Conservation (phyloP, 2,329 filamentous ascomycete species). For the Periconia sp. region DNA sequence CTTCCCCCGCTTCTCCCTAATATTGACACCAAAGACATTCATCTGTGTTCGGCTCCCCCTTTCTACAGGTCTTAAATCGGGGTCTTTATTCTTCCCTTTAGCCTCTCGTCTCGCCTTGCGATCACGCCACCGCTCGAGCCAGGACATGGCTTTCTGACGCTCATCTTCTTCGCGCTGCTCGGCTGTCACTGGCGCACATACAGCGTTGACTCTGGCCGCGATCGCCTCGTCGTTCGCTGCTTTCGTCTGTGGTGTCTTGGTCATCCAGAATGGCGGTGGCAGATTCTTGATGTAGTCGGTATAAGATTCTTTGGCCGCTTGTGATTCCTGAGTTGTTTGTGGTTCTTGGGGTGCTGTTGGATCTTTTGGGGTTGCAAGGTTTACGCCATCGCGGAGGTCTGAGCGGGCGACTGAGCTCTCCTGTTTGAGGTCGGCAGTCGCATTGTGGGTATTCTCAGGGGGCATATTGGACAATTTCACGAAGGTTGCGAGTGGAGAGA, state of each 20-base stretch:
- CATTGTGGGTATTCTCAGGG: constrained; percentile 17
- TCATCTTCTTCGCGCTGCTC: constrained; percentile 22
- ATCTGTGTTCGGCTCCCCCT: constrained; percentile 19
- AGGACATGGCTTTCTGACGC: constrained; percentile 18
- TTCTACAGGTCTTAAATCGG: constrained; percentile 21
- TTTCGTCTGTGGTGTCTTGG: constrained; percentile 14
- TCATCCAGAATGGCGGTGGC: constrained; percentile 23
- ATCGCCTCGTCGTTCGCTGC: constrained; percentile 16
- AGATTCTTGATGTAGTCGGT: constrained; percentile 22
- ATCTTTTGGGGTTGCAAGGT: constrained; percentile 18
- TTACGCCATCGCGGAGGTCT: constrained; percentile 16
- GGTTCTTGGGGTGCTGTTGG: constrained; percentile 15
- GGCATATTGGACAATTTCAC: constrained; percentile 15
- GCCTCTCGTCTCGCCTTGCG: constrained; percentile 18
- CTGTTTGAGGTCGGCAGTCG: constrained; percentile 17
- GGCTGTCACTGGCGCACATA: constrained; percentile 21
- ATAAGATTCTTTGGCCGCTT: constrained; percentile 23
- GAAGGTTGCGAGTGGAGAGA: constrained; percentile 13
- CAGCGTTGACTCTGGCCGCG: constrained; percentile 20
- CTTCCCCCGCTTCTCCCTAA: constrained; percentile 19
- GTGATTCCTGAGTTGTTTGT: constrained; percentile 15
- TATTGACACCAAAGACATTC: constrained; percentile 21
- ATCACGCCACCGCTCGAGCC: constrained; percentile 22
- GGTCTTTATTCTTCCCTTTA: constrained; percentile 16
- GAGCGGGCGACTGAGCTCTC: constrained; percentile 13